Evolutionary conservation across 1,284 basidiomycete genomes (phyloP), one percentile per base, ranked within the genome.

Genomic region (Takashimella tepidaria): DNA sequence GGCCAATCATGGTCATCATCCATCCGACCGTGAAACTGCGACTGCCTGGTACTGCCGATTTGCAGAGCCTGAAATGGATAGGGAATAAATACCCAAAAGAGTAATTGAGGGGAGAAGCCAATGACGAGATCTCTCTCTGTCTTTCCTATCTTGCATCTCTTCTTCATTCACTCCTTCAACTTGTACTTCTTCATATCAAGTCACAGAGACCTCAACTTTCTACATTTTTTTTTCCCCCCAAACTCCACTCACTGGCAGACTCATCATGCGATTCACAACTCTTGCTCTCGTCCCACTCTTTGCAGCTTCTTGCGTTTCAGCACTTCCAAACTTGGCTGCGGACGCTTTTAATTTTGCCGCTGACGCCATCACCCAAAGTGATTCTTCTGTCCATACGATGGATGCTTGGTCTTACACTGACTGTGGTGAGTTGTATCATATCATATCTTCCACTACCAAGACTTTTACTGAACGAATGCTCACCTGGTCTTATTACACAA

Each of bases 391-490:
- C 20, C 63, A 64, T 54, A 70, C 64, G 10, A 65, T 67, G 57
- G 70, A 70, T 51, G 61, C 63, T 8, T 76, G 74, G 74, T 64
- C 64, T 46, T 76, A 69, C 56, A 62, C 65, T n/a, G 72, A 76
- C 60, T 76, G 74, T 56, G 74, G 74, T 75, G 56, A 50, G 72
- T 67, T 13, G n/a, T 46, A 41, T 43, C 21, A 27, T 43, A 6
- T 21, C 8, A 20, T 49, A 48, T 24, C 37, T 20, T 40, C 42
- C 41, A 42, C 21, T 25, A 23, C 44, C 41, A 31, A 45, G 19
- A 23, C 20, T 19, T 16, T 54, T 42, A 25, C 31, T 16, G n/a
- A n/a, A n/a, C n/a, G n/a, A n/a, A n/a, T 16, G 10, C 31, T 37
- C 31, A 16, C 31, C 31, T 37, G 10, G 16, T 37, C 31, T n/a